Conservation (phyloP, 2,329 filamentous ascomycete genomes). For the Hymenoscyphus fraxineus region DNA sequence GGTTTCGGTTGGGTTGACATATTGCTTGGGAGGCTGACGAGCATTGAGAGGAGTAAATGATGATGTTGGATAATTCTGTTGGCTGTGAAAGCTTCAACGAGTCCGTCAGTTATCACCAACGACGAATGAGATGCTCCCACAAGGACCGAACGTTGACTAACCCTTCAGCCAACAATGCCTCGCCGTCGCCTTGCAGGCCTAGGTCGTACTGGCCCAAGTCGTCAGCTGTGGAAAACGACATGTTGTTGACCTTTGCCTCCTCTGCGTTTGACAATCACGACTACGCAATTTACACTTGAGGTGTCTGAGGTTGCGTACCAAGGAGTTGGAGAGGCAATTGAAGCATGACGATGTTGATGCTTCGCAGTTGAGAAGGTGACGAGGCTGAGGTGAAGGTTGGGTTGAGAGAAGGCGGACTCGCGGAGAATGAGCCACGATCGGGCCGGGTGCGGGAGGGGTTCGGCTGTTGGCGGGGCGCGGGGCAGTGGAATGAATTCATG, state of each 20-base stretch:
- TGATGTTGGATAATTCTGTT: conserved; percentile 7
- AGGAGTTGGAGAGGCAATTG: background rate
- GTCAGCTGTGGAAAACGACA: background rate
- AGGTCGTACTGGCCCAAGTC: background rate
- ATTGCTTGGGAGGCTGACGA: conserved; percentile 10
- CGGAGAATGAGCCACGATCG: too few species aligned
- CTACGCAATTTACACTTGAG: background rate
- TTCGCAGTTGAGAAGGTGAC: background rate
- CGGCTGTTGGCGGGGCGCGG: background rate
- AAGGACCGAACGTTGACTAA: background rate
- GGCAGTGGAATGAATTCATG: too few species aligned
- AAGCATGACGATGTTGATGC: background rate
- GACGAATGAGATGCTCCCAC: background rate
- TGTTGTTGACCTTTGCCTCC: background rate
- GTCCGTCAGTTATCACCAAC: conserved; percentile 6
- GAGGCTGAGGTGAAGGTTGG: background rate
- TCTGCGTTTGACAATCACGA: background rate
- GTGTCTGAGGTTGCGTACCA: background rate
- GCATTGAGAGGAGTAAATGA: conserved; percentile 27
- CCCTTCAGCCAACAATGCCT: background rate
- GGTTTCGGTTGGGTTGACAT: conserved; percentile 18
- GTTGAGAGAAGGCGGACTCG: too few species aligned
- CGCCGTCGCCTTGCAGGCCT: background rate
- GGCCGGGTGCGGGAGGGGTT: background rate
- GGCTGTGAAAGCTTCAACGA: background rate